Conservation (phyloP, 306 rosid species). For the Luffa aegyptiaca region DNA sequence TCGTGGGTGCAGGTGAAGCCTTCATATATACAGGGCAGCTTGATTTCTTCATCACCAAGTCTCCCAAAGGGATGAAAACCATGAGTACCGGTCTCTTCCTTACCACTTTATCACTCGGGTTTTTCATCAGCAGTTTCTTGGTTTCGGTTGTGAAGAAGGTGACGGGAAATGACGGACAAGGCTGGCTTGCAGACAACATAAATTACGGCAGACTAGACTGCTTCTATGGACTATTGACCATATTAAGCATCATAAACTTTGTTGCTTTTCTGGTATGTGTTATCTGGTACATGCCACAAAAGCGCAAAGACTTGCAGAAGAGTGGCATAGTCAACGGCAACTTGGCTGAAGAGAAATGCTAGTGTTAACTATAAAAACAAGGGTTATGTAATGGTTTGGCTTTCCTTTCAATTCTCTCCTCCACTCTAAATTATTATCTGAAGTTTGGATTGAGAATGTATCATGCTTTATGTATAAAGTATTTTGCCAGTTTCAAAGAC, state of each 20-base stretch:
- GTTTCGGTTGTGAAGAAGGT: conserved; percentile 53
- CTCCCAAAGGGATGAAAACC: conserved; percentile 94
- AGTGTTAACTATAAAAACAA: neutral
- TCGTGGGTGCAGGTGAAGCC: conserved; percentile 91
- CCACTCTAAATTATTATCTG: neutral
- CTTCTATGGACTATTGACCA: conserved; percentile 63
- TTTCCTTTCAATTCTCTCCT: neutral
- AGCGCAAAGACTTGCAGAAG: conserved; percentile 31
- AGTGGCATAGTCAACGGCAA: conserved; percentile 15
- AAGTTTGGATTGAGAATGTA: neutral
- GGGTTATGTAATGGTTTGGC: neutral
- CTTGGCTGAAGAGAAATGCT: conserved; percentile 34
- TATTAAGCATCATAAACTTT: conserved; percentile 52
- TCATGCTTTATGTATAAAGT: conserved; percentile 1
- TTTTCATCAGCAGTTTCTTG: conserved; percentile 77
- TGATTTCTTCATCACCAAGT: conserved; percentile 82
- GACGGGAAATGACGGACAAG: conserved; percentile 42
- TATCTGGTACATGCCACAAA: conserved; percentile 46
- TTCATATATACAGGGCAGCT: conserved; percentile 96
- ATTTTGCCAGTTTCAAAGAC: neutral
- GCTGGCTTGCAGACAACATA: conserved; percentile 79
- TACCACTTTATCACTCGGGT: conserved; percentile 73
- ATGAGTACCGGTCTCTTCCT: conserved; percentile 96
- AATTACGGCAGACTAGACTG: conserved; percentile 73
- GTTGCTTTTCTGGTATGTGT: conserved; percentile 47